These are phyloP conservation scores for Sphaerulina populicola DNA, from an alignment of 2,329 filamentous ascomycete species.

Conservation along the genomic window DNA sequence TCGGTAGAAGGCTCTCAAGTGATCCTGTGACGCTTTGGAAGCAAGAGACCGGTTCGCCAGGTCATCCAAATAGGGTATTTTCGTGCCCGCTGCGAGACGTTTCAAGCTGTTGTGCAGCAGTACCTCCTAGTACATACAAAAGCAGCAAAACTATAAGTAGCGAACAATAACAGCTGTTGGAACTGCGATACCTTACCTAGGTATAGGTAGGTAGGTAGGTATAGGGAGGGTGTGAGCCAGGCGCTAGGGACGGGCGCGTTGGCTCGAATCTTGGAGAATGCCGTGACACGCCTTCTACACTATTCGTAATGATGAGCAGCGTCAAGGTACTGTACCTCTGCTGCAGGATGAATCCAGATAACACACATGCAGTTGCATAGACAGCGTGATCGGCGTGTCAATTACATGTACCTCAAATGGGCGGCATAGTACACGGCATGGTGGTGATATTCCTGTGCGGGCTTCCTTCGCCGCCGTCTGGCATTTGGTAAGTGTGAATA, in stretches of 20 bases:
- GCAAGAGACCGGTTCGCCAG: constrained; percentile 8
- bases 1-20: constrained; percentile 6
- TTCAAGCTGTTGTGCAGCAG: background rate
- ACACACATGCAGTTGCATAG: background rate
- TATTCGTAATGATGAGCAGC: background rate
- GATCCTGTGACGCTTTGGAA: constrained; percentile 8
- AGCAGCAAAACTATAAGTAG: no score
- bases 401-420: background rate
- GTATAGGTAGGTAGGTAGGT: no score
- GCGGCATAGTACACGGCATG: no score
- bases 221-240: no score
- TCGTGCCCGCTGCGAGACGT: background rate
- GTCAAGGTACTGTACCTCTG: background rate
- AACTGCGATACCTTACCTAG: no score
- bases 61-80: constrained; percentile 2
- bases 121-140: no score
- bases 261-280: background rate
- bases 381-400: background rate
- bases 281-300: background rate
- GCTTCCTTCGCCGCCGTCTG: no score
- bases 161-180: no score
- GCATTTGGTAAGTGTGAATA: no score
- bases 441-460: no score
- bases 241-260: no score
- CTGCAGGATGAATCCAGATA: background rate